Evolutionary conservation across 306 rosid genomes (phyloP).

Genomic region (Crataegus laevigata): DNA sequence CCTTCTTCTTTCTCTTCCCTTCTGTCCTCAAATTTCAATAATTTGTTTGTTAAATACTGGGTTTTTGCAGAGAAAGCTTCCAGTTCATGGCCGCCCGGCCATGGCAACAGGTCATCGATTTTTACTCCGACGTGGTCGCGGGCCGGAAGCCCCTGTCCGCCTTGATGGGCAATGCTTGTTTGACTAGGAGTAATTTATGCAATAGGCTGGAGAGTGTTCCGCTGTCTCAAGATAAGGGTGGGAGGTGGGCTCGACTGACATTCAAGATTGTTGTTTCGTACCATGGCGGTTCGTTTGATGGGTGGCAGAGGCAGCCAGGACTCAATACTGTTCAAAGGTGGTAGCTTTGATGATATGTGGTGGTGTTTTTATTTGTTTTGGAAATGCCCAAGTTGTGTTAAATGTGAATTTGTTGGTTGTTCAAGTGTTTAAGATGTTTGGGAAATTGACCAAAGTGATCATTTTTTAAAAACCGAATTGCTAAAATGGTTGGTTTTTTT

Average conservation of each 20-base stretch:
- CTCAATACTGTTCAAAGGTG: constrained; percentile 82
- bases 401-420: neutral
- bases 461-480: no score
- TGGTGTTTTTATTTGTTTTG: neutral
- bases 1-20: neutral
- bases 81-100: constrained; percentile 65
- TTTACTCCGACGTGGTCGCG: constrained; percentile 48
- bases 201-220: constrained; percentile 26
- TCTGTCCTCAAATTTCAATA: no score
- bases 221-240: constrained; percentile 32
- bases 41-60: neutral
- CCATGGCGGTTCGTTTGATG: constrained; percentile 81
- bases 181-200: neutral
- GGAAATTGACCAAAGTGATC: no score
- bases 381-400: neutral
- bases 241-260: constrained; percentile 85
- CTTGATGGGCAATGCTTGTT: constrained; percentile 30
- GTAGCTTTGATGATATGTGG: neutral
- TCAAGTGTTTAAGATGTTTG: neutral
- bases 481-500: neutral
- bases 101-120: constrained; percentile 63
- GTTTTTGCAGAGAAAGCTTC: constrained; percentile 54
- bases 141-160: constrained; percentile 33
- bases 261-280: constrained; percentile 73
- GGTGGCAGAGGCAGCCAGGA: constrained; percentile 96